These are phyloP conservation scores for Suhomyces prunicola DNA, from an alignment of 805 yeast genomes.

Conservation along the genomic window DNA sequence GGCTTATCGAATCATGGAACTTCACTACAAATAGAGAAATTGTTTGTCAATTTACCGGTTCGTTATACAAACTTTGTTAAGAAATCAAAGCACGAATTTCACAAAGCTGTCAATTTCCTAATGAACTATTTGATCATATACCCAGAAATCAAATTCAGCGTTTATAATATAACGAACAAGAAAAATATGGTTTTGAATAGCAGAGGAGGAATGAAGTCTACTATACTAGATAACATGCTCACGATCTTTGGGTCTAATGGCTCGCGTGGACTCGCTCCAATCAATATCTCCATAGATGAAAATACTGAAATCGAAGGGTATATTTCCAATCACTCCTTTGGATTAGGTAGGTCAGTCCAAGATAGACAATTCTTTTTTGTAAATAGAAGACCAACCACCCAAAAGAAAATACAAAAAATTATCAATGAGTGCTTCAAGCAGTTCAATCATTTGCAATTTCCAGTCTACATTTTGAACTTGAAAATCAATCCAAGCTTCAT, in stretches of 20 bases:
- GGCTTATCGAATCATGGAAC: slow-evolving; percentile 59
- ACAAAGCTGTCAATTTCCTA: slow-evolving; percentile 58
- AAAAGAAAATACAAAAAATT: slow-evolving; percentile 53
- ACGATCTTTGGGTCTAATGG: slow-evolving; percentile 71
- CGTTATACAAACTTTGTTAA: slow-evolving; percentile 70
- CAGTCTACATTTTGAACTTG: slow-evolving; percentile 65
- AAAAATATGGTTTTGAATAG: slow-evolving; percentile 58
- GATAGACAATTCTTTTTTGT: slow-evolving; percentile 77
- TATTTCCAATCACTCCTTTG: slow-evolving; percentile 75
- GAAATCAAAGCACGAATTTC: slow-evolving; percentile 67
- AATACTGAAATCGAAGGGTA: slow-evolving; percentile 50
- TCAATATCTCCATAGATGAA: slow-evolving; percentile 42
- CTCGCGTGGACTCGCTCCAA: slow-evolving; percentile 51
- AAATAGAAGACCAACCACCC: slow-evolving; percentile 70
- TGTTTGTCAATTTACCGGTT: slow-evolving; percentile 78
- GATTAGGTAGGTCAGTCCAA: slow-evolving; percentile 57
- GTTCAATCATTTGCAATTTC: slow-evolving; percentile 71
- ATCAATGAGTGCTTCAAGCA: slow-evolving; percentile 71
- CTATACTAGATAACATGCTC: slow-evolving; percentile 50
- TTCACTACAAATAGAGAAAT: slow-evolving; percentile 48
- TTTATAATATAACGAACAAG: slow-evolving; percentile 49
- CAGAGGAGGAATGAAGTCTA: slow-evolving; percentile 45
- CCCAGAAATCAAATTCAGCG: slow-evolving; percentile 55
- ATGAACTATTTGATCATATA: slow-evolving; percentile 67
- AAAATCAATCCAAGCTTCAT: slow-evolving; percentile 46